Evolutionary conservation across 176 grass and related monocot species (phyloP).

Genomic region (Neostapfia colusana): DNA sequence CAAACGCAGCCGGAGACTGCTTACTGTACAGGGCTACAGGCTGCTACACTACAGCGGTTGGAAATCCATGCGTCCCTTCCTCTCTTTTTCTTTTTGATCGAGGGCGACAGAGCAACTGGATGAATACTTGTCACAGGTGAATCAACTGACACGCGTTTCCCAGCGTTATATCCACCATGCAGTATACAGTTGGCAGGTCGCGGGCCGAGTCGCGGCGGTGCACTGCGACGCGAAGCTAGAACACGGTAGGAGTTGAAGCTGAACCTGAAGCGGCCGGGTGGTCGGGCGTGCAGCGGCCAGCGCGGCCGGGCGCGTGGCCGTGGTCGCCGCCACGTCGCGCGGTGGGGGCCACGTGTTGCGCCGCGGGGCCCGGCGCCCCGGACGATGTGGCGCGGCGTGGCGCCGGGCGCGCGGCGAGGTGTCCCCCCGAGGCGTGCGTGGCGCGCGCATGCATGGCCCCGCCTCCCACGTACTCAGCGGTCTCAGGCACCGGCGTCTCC

Average conservation of each 20-base stretch:
- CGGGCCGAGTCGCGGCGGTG: too few relatives aligned
- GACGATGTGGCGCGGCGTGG: conserved; percentile 34
- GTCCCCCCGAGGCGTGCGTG: conserved; percentile 45
- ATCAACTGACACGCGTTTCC: too few relatives aligned
- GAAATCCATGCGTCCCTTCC: too few relatives aligned
- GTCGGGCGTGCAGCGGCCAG: conserved; percentile 42
- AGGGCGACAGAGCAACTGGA: too few relatives aligned
- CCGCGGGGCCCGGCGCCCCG: conserved; percentile 6
- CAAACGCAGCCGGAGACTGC: neutral
- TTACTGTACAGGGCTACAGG: neutral
- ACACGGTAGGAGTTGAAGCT: neutral
- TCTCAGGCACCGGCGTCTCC: neutral
- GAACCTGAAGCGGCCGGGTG: neutral
- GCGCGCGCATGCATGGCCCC: conserved; percentile 31
- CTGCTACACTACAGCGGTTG: too few relatives aligned
- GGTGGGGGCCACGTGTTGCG: conserved; percentile 46
- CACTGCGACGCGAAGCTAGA: too few relatives aligned
- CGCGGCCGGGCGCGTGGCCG: conserved; percentile 36
- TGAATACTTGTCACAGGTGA: neutral
- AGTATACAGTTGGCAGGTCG: neutral
- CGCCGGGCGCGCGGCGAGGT: conserved; percentile 28
- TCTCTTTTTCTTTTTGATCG: neutral
- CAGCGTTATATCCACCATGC: too few relatives aligned
- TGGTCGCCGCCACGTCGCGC: conserved; percentile 28
- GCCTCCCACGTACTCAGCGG: conserved; percentile 36